Evolutionary conservation across 306 rosid genomes (phyloP), one percentile per base, ranked within the genome.

Genomic region (Sechiopsis laciniata): DNA sequence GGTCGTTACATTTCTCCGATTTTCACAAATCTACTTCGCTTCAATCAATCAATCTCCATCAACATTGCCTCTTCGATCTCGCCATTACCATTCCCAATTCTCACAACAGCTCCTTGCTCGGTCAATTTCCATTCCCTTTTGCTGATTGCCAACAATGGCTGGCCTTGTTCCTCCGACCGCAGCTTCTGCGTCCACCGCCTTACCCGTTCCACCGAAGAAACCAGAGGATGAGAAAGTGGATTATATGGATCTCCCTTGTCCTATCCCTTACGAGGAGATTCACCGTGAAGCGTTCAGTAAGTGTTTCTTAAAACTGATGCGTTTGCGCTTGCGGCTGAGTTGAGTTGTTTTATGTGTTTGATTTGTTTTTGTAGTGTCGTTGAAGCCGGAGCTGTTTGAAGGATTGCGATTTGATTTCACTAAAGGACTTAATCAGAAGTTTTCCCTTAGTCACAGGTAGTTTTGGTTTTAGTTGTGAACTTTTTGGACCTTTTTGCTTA

Each of bases 321-420:
- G 19, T 29, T 72, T 54, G 63, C 6, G 17, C 2, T 71, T 54
- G 62, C 10, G 17, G 2, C 24, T 50, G 58, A 15, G 10, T 56
- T 21, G 57, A 15, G 15, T 56, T 45, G 7, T 26, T 56, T 35
- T 12, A n/a, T 55, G 4, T 32, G 6, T 72, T 24, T 55, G 62
- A 32, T 54, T 80, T 15, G 55, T 46, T 55, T 53, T 55, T 72
- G 4, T 84, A 95, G 99, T 91, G 96, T 91, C 99, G n/a, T 83
- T 95, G 46, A 95, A 91, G 71, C 99, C 99, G n/a, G 99, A 91
- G 53, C 84, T 85, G 46, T 95, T 95, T 19, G 99, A 95, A 78
- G 99, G 99, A 20, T 75, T 91, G 93, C 91, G 97, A 13, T 89
- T 95, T 78, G 99, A 95, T 83, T 95, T 95, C 76, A 91, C 95